Evolutionary conservation across 2,329 filamentous ascomycete genomes (phyloP).

Genomic region (Calonectria pauciramosa): DNA sequence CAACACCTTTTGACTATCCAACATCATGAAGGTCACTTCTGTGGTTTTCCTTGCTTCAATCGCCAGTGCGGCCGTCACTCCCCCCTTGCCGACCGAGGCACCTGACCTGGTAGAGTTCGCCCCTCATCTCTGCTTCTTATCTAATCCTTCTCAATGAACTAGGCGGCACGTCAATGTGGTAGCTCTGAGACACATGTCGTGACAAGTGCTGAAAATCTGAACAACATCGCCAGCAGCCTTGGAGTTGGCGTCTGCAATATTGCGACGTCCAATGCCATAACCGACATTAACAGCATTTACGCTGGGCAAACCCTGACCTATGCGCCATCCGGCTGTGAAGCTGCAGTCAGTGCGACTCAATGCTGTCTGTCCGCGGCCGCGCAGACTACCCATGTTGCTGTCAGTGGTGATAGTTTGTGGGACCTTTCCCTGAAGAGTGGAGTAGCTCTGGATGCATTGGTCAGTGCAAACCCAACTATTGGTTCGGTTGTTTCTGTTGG

Average conservation of each 20-base stretch:
- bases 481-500: background rate
- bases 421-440: background rate
- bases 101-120: background rate
- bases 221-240: background rate
- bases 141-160: background rate
- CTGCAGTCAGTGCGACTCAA: background rate
- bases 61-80: background rate
- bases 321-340: background rate
- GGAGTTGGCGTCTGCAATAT: constrained; percentile 1
- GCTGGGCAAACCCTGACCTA: background rate
- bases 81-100: background rate
- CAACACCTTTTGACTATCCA: background rate
- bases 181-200: background rate
- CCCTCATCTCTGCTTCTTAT: background rate
- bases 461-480: background rate
- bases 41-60: background rate
- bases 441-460: background rate
- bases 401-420: background rate
- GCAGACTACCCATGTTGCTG: background rate
- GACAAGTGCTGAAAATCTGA: background rate
- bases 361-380: background rate
- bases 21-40: background rate
- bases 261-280: constrained; percentile 6
- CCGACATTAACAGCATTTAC: background rate
- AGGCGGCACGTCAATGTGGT: background rate